Base-by-base conservation (phyloP, 345 rosid species). In the Acer saccharum region DNA sequence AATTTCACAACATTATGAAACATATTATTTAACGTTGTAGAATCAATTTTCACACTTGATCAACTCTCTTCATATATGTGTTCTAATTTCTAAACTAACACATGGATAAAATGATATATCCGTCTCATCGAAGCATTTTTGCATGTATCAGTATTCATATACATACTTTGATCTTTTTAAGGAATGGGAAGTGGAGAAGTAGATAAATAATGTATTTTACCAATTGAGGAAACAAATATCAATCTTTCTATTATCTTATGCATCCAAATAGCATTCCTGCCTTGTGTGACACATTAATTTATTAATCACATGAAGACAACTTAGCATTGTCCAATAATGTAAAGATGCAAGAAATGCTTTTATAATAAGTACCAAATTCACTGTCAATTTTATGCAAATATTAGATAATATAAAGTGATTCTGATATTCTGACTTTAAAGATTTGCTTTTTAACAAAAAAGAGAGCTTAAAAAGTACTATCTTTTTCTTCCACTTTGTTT, bases 231-330 rank as follows among this genome's bases (percentile, higher is more conserved):
- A 63, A 4, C 27, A 63, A 23, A 63, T 63, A 2, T 25, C 27
- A 18, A n/a, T 20, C 41, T 7, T 5, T 60, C 23, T 55, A 17
- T 14, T 7, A 21, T 39, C 5, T 58, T 4, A 0, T 7, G 16
- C 7, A 41, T 39, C 67, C 21, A 43, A 73, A 48, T 11, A 60
- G 39, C 11, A 1, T 39, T 60, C 2, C 29, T 3, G 67, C 35
- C 39, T 41, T 57, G 7, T 4, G 27, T 13, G 50, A 21, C 17
- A 3, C 18, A n/a, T 18, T 57, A 74, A 48, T n/a, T 44, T 35
- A 35, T 35, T 35, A 21, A 7, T 69, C 8, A 50, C 16, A 14
- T 13, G 58, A 62, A 62, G 76, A 73, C 68, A 73, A 73, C 10
- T 9, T 39, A 25, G 27, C 29, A 20, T 9, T 73, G 68, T 8